phyloP scores from a whole-genome alignment of 2,329 filamentous ascomycete genomes.

The Rutstroemia sp. region DNA sequence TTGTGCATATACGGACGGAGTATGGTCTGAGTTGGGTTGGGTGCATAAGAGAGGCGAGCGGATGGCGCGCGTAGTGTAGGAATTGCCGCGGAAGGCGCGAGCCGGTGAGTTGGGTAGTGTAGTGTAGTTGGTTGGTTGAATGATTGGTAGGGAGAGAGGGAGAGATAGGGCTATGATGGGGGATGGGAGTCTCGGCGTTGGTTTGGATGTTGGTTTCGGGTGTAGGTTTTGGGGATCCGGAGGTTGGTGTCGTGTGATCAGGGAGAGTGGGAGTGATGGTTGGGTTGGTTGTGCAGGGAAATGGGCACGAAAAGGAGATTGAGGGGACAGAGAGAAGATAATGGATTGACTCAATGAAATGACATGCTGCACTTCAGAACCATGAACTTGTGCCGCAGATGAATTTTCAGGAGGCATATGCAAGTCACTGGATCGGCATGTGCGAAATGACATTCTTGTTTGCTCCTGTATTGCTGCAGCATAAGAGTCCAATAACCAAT shows the following conservation, averaged over 20 bases:
- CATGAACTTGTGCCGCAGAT: too few relatives aligned
- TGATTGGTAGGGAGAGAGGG: background rate
- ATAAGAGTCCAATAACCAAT: too few relatives aligned
- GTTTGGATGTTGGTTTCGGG: background rate
- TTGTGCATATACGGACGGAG: background rate
- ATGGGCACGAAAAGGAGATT: background rate
- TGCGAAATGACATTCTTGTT: too few relatives aligned
- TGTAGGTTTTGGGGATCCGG: background rate
- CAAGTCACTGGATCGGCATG: too few relatives aligned
- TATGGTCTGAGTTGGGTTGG: background rate
- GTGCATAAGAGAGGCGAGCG: background rate
- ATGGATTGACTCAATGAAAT: background rate
- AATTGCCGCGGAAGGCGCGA: too few relatives aligned
- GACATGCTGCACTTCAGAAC: too few relatives aligned
- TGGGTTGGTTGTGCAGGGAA: background rate
- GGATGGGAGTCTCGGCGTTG: background rate
- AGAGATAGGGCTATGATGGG: background rate
- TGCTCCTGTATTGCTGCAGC: too few relatives aligned
- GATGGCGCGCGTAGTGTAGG: background rate
- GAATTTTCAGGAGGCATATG: too few relatives aligned
- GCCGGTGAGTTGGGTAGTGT: background rate
- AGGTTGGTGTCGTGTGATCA: background rate
- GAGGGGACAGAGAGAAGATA: background rate
- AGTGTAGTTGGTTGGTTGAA: background rate
- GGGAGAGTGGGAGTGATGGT: background rate